Evolutionary conservation across 192 early-diverging fungal species (phyloP).

Genomic region (Coemansia sp.): DNA sequence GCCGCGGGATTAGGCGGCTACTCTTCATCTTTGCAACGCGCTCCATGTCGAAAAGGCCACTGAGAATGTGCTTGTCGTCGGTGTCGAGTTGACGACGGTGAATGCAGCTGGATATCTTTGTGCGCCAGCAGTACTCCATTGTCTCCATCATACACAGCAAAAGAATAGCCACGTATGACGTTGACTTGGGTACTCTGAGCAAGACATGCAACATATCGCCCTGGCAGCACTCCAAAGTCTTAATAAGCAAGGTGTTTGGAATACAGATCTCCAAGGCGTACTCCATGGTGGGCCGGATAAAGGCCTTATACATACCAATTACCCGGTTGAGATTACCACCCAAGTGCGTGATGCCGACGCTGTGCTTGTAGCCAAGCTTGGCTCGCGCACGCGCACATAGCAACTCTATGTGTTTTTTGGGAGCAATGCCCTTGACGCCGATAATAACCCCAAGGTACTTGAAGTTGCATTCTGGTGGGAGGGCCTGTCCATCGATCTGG

Average conservation of each 20-base stretch:
- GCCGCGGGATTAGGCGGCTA: not conserved
- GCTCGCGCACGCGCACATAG: not conserved
- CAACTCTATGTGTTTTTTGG: not conserved
- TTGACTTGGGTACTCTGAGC: not conserved
- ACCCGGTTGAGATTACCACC: conserved; percentile 3
- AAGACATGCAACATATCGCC: not conserved
- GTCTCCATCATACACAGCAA: not conserved
- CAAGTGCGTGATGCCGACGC: conserved; percentile 6
- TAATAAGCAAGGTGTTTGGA: not conserved
- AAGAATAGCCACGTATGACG: conserved; percentile 5
- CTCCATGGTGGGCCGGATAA: conserved; percentile 10
- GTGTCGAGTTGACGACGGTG: not conserved
- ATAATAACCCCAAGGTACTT: conserved; percentile 8
- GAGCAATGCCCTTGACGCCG: not conserved
- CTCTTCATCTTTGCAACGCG: not conserved
- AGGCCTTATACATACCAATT: conserved; percentile 8
- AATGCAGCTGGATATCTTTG: not conserved
- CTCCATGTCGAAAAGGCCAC: not conserved
- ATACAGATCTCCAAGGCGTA: conserved; percentile 8
- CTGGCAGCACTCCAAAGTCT: not conserved
- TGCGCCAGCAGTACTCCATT: not conserved
- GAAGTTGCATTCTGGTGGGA: not conserved
- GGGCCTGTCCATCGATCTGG: not conserved
- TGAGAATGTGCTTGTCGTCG: not conserved
- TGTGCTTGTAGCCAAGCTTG: conserved; percentile 4